A percentile compares a stretch with the other conserved stretches of the same genome.
phyloP scores from a whole-genome alignment of 1,139 yeast genomes.

The Yamadazyma atmosphaerica region DNA sequence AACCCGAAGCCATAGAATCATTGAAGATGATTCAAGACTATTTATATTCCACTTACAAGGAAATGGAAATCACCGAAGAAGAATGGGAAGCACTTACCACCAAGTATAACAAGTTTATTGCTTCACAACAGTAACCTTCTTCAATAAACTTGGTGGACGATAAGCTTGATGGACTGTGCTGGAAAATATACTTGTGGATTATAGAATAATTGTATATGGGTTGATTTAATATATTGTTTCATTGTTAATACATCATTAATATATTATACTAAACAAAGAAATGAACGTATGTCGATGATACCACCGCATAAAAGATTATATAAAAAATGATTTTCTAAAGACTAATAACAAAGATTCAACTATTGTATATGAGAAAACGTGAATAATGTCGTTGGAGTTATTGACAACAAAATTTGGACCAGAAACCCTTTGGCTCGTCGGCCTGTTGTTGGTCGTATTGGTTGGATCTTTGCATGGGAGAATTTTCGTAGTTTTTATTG shows the following conservation, averaged over 20 bases:
- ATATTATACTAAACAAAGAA: no score
- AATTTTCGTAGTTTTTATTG: conserved; percentile 17
- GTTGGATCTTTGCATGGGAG: conserved; percentile 24
- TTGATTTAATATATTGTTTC: no score
- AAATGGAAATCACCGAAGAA: conserved; percentile 34
- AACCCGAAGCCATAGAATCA: conserved; percentile 33
- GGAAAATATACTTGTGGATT: no score
- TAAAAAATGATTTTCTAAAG: background rate
- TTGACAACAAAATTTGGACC: conserved; percentile 49
- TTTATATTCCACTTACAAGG: conserved; percentile 41
- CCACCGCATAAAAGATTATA: no score
- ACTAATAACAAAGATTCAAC: no score
- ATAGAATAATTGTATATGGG: no score
- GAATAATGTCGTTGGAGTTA: no score
- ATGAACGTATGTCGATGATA: no score
- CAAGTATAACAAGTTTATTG: background rate
- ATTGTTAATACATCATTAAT: no score
- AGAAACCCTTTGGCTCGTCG: conserved; percentile 43
- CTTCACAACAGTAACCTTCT: background rate
- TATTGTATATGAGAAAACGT: no score
- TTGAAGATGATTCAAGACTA: conserved; percentile 42
- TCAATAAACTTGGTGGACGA: background rate
- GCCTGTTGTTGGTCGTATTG: conserved; percentile 42
- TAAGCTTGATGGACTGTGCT: no score
- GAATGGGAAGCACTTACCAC: conserved; percentile 12